These are phyloP conservation scores for Hygrocybe coccinea DNA, from an alignment of 768 basidiomycete genomes.

Conservation along the genomic window DNA sequence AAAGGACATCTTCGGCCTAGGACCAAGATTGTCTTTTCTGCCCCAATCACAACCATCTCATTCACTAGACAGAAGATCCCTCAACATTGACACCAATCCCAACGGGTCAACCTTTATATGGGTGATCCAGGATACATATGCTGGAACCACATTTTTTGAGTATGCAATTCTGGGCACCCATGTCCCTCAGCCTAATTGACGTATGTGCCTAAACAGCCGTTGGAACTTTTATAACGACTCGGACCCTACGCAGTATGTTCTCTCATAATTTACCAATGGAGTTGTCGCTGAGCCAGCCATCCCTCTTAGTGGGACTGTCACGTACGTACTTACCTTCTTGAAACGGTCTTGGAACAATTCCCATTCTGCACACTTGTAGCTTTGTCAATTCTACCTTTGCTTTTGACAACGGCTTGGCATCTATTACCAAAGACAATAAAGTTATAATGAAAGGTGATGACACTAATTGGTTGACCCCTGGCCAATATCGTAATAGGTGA, in stretches of 20 bases:
- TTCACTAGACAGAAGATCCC: not conserved
- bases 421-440: slow-evolving; percentile 49
- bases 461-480: slow-evolving; percentile 48
- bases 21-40: not conserved
- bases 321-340: slow-evolving; percentile 38
- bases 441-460: slow-evolving; percentile 78
- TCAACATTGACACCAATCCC: slow-evolving; percentile 34
- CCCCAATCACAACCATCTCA: not conserved
- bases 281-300: slow-evolving; percentile 14
- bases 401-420: slow-evolving; percentile 50
- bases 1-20: too few relatives aligned
- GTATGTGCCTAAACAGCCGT: slow-evolving; percentile 33
- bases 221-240: slow-evolving; percentile 54
- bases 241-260: slow-evolving; percentile 66
- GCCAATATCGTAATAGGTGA: slow-evolving; percentile 60
- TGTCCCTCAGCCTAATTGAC: slow-evolving; percentile 1
- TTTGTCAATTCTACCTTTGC: slow-evolving; percentile 57
- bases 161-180: slow-evolving; percentile 29
- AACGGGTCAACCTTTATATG: slow-evolving; percentile 55
- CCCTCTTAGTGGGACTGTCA: slow-evolving; percentile 57
- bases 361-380: slow-evolving; percentile 30
- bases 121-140: slow-evolving; percentile 63
- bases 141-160: slow-evolving; percentile 68
- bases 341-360: not conserved
- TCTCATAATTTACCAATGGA: not conserved